Conservation (phyloP, 257 asterid genomes). For the Sherardia arvensis region DNA sequence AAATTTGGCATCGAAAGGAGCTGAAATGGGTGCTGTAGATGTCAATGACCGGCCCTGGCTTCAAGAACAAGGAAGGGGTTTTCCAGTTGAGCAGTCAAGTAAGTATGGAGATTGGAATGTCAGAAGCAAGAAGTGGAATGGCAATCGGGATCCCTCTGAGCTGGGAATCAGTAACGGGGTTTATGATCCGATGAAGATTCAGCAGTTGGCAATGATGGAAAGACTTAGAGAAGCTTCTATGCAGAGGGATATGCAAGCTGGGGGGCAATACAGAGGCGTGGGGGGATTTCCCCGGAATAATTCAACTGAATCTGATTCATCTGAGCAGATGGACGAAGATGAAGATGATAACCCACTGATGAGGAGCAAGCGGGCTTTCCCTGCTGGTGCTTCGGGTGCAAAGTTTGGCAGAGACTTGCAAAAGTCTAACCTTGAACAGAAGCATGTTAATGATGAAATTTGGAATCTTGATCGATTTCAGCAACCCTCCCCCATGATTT, state of each 20-base stretch:
- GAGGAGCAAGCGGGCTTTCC: slow-evolving; percentile 96
- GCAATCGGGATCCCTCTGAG: slow-evolving; percentile 44
- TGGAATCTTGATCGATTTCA: slow-evolving; percentile 42
- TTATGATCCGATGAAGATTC: slow-evolving; percentile 36
- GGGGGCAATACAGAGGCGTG: slow-evolving; percentile 31
- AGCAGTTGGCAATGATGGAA: slow-evolving; percentile 37
- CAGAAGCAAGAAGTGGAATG: slow-evolving; percentile 54
- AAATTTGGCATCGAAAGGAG: slow-evolving; percentile 44
- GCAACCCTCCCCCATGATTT: slow-evolving; percentile 27
- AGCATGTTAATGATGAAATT: slow-evolving; percentile 38
- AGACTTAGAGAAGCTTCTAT: slow-evolving; percentile 32
- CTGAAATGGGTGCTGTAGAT: slow-evolving; percentile 40
- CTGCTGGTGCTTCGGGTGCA: slow-evolving; percentile 53
- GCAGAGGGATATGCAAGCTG: slow-evolving; percentile 47
- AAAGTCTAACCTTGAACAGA: slow-evolving; percentile 41
- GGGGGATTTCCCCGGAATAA: slow-evolving; percentile 41
- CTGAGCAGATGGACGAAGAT: slow-evolving; percentile 59
- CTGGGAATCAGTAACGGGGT: slow-evolving; percentile 34
- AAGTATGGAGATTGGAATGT: slow-evolving; percentile 38
- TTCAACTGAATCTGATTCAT: slow-evolving; percentile 95
- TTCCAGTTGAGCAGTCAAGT: slow-evolving; percentile 39
- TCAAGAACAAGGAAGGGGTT: slow-evolving; percentile 36
- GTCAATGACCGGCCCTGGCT: slow-evolving; percentile 49
- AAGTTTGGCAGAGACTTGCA: slow-evolving; percentile 31
- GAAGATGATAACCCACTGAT: slow-evolving; percentile 78